Evolutionary conservation across 768 basidiomycete species (phyloP), one percentile per base, ranked within the genome.

Genomic region (Melanogaster broomeanus): DNA sequence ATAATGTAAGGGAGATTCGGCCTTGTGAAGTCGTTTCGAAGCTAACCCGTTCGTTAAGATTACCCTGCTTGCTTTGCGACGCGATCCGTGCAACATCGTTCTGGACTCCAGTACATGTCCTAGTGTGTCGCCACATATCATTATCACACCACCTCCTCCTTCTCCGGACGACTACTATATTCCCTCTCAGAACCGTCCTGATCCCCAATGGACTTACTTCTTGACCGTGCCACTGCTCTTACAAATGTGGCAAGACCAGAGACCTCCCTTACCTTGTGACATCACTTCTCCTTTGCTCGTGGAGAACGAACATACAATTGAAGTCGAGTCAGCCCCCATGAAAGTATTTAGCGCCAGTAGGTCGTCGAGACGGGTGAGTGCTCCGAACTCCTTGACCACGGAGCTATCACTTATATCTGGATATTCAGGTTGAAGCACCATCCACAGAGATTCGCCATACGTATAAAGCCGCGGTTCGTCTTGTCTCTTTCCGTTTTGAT

Each of bases 61-160:
- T 9, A 34, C 56, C 16, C 55, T 67, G 21, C 55, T 51, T 4
- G 40, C 28, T 21, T 47, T 62, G 21, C 56, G 52, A 19, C 45
- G 44, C 11, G 56, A 61, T 18, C 44, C 52, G 8, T 60, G 63
- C 12, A 75, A 76, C 51, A 64, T 81, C 12, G 72, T 81, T 21
- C 51, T 81, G 12, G 77, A 80, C 49, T 81, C 79, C n/a, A n/a
- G n/a, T 21, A 49, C 60, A 18, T 48, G 49, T 48, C 77, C 78
- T 6, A 53, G 72, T 7, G 34, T 67, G 6, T 62, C 71, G 1
- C 82, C 82, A 0, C 79, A 80, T 61, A 78, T 84, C 48, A 78
- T 81, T 44, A 74, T 83, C 40, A 77, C 79, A n/a, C 73, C 75
- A 34, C 72, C 75, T 45, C 65, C 71, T 48, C 71, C 76, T 39